These are phyloP conservation scores for Citrus hindsii DNA, from an alignment of 345 rosid genomes.

Conservation along the genomic window DNA sequence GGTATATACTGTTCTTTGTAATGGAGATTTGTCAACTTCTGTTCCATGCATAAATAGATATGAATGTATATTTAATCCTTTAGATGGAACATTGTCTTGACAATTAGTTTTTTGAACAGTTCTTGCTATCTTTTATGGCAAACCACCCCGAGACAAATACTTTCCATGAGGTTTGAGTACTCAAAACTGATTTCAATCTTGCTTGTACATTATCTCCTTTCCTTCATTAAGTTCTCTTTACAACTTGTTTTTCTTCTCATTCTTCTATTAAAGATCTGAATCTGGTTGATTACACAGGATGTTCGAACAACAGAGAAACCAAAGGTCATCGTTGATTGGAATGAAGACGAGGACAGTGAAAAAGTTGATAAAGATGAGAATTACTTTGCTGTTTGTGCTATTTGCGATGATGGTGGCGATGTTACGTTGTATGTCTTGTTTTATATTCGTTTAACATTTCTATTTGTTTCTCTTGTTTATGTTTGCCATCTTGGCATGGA, in stretches of 20 bases:
- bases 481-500: no score
- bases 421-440: no score
- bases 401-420: constrained; percentile 75
- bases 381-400: constrained; percentile 48
- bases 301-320: constrained; percentile 14
- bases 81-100: neutral
- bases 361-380: constrained; percentile 18
- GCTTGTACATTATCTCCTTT: neutral
- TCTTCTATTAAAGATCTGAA: neutral
- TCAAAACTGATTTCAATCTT: neutral
- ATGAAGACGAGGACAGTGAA: constrained; percentile 21
- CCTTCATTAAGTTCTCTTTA: neutral
- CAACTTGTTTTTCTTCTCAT: neutral
- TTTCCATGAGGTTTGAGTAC: neutral
- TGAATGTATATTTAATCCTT: neutral
- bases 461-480: no score
- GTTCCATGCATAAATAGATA: neutral
- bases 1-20: neutral
- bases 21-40: neutral
- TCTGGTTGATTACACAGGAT: constrained; percentile 24
- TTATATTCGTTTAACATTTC: no score
- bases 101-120: constrained; percentile 27
- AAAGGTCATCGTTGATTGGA: constrained; percentile 30
- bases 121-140: constrained; percentile 7
- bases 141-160: neutral